phyloP scores from a whole-genome alignment of 257 asterid genomes.

The Thymus quinquecostatus region DNA sequence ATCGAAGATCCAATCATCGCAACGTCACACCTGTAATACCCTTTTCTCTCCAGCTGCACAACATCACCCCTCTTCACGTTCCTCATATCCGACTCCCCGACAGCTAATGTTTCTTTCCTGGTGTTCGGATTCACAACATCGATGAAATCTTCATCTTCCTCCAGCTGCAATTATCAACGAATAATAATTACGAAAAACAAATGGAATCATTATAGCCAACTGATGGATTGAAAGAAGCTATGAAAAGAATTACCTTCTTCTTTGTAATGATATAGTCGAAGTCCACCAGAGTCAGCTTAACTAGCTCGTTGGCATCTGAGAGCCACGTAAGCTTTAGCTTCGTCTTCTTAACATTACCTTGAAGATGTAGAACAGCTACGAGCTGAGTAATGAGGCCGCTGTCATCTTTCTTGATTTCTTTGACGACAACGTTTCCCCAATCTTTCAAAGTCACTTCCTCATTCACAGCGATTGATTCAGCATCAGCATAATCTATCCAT shows the following conservation, averaged over 20 bases:
- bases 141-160: conserved; percentile 48
- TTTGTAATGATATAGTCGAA: conserved; percentile 85
- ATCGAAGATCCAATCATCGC: conserved; percentile 67
- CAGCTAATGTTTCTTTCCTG: conserved; percentile 64
- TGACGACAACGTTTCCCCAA: conserved; percentile 92
- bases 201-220: background rate
- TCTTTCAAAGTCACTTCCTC: conserved; percentile 96
- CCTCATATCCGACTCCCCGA: conserved; percentile 89
- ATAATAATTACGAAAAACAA: conserved; percentile 4
- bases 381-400: conserved; percentile 66
- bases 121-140: conserved; percentile 73
- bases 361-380: conserved; percentile 82
- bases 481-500: conserved; percentile 91
- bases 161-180: conserved; percentile 57
- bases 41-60: conserved; percentile 83
- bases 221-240: background rate
- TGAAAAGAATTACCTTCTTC: conserved; percentile 66
- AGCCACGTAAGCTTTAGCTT: conserved; percentile 96
- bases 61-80: conserved; percentile 78
- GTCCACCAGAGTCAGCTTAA: conserved; percentile 64
- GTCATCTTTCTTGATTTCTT: conserved; percentile 73
- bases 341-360: conserved; percentile 90
- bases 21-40: conserved; percentile 39
- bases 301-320: conserved; percentile 72
- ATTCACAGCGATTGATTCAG: conserved; percentile 60